A percentile compares a stretch with the other conserved stretches of the same genome.
Evolutionary conservation across 805 yeast species (phyloP).

Genomic region (Saturnispora dispora): DNA sequence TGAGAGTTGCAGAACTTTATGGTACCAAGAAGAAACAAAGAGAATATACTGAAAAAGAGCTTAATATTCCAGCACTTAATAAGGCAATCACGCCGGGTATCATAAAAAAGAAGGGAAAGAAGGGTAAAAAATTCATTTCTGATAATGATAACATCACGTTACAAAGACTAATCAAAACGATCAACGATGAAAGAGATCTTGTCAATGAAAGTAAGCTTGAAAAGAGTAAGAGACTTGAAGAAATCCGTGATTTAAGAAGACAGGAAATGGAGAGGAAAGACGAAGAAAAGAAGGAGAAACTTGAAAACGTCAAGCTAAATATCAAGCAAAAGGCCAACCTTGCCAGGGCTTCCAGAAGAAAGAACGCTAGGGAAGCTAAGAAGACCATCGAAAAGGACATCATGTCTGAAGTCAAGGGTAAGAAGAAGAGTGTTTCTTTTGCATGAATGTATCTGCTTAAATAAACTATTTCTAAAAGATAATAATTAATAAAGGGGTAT

Average conservation of each 20-base stretch:
- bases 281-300: conserved; percentile 51
- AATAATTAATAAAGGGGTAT: not conserved
- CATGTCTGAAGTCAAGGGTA: conserved; percentile 20
- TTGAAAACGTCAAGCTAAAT: conserved; percentile 72
- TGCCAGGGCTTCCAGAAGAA: conserved; percentile 65
- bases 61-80: conserved; percentile 72
- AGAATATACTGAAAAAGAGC: conserved; percentile 66
- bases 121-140: conserved; percentile 70
- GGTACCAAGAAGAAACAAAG: conserved; percentile 52
- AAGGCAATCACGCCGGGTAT: conserved; percentile 81
- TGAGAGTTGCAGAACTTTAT: conserved; percentile 53
- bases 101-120: conserved; percentile 62
- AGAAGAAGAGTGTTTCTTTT: conserved; percentile 42
- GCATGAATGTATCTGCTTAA: conserved; percentile 25
- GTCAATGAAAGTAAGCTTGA: conserved; percentile 83
- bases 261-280: conserved; percentile 84
- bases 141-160: conserved; percentile 57
- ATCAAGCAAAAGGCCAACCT: conserved; percentile 61
- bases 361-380: conserved; percentile 31
- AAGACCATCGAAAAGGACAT: conserved; percentile 19
- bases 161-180: conserved; percentile 64
- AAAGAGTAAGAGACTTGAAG: conserved; percentile 81
- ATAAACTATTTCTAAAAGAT: not conserved
- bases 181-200: conserved; percentile 73
- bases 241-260: conserved; percentile 76